These are phyloP conservation scores for Noccaea caerulescens DNA, from an alignment of 345 rosid genomes.

Conservation along the genomic window DNA sequence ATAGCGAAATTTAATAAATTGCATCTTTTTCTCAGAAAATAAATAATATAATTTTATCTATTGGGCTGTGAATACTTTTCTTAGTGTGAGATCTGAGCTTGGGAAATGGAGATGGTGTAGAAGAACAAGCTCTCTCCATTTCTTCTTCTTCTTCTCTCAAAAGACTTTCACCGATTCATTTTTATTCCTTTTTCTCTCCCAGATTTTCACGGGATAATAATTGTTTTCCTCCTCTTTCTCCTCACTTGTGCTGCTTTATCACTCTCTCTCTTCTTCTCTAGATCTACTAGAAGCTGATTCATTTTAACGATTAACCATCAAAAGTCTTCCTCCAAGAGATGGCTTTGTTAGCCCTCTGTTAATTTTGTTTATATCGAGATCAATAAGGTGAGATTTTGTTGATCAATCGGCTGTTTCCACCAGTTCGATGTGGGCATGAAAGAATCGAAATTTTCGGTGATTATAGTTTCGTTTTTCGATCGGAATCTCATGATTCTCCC, in stretches of 20 bases:
- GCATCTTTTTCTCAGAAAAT: slow-evolving; percentile 18
- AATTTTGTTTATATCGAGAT: slow-evolving; percentile 12
- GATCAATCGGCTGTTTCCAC: slow-evolving; percentile 7
- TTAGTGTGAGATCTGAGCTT: slow-evolving; percentile 45
- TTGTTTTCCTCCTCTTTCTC: slow-evolving; percentile 20
- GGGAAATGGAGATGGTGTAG: slow-evolving; percentile 54
- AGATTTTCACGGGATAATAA: slow-evolving; percentile 39
- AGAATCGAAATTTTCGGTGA: not conserved
- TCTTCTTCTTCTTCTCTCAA: slow-evolving; percentile 44
- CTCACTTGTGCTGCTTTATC: slow-evolving; percentile 20
- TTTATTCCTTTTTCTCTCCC: slow-evolving; percentile 19
- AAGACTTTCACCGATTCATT: slow-evolving; percentile 23
- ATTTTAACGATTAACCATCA: not conserved
- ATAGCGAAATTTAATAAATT: slow-evolving; percentile 53
- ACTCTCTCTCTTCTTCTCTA: slow-evolving; percentile 34
- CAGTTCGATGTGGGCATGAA: slow-evolving; percentile 4
- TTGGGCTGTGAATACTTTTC: slow-evolving; percentile 40
- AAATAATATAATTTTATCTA: not conserved
- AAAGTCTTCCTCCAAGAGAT: slow-evolving; percentile 29
- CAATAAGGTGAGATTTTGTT: slow-evolving; percentile 54
- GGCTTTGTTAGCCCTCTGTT: slow-evolving; percentile 17
- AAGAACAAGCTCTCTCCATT: slow-evolving; percentile 45
- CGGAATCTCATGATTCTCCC: not conserved
- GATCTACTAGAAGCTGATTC: slow-evolving; percentile 48
- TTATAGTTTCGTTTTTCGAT: not conserved